Evolutionary conservation across 73 alveolate genomes (phyloP), one percentile per base, ranked within the genome.

Genomic region (Paramecium biaurelia): DNA sequence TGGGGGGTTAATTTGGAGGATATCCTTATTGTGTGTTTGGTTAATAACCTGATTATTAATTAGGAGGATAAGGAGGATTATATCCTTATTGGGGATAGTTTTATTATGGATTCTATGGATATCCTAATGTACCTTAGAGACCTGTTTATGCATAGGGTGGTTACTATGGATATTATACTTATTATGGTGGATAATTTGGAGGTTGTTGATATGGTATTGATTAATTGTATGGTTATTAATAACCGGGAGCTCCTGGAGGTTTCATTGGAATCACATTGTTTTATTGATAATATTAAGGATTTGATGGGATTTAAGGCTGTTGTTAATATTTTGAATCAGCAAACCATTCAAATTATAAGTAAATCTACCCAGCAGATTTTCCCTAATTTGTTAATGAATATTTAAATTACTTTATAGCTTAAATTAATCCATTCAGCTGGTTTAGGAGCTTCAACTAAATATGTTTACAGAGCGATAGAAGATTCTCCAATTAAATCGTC

Each of bases 401-500:
- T 34, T 28, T 47, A 10, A 85, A 32, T 47, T 38, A 57, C 93
- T 56, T 68, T 85, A 20, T 85, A 85, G 34, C 70, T 35, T 85
- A 85, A 85, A 7, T 85, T 28, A 23, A 85, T 38, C 93, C 93
- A 85, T 59, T 85, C 88, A 14, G 84, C 30, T 63, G 63, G 57
- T 68, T 20, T 18, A 5, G 63, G 67, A 56, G 32, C 0, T 14
- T 49, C 47, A 23, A 37, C 26, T 59, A 42, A 85, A 26, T 59
- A 85, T 5, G 20, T 15, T 10, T 68, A 21, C 2, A 85, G 45
- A 2, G 93, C 68, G 0, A 56, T 20, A 0, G 86, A 37, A 7
- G 26, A n/a, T 57, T 85, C 45, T 20, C 93, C 93, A 7, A 85
- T 86, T 21, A 85, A 68, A 35, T 85, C 93, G 30, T 85, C 93